These are phyloP conservation scores for Claviceps capensis DNA, from an alignment of 2,329 filamentous ascomycete genomes.

Conservation along the genomic window DNA sequence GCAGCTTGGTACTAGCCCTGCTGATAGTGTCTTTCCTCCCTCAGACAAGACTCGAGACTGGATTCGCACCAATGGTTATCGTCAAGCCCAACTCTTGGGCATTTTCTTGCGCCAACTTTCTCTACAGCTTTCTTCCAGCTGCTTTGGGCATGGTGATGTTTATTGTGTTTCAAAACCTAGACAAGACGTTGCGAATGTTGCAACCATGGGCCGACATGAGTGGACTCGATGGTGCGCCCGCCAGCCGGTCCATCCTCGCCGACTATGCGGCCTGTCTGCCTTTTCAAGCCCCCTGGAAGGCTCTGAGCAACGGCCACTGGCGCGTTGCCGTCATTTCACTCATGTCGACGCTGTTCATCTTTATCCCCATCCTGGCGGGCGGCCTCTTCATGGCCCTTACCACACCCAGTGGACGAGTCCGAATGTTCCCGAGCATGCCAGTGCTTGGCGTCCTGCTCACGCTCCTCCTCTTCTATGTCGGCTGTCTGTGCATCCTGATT, in stretches of 20 bases:
- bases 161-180: constrained; percentile 52
- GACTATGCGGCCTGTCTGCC: constrained; percentile 59
- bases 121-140: constrained; percentile 66
- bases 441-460: constrained; percentile 61
- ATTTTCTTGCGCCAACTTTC: constrained; percentile 78
- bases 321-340: constrained; percentile 49
- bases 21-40: constrained; percentile 69
- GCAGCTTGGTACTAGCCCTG: constrained; percentile 53
- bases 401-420: constrained; percentile 32
- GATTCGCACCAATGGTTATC: constrained; percentile 57
- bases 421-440: constrained; percentile 60
- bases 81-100: constrained; percentile 46
- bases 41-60: constrained; percentile 46
- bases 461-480: constrained; percentile 55
- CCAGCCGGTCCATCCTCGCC: constrained; percentile 50
- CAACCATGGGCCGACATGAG: constrained; percentile 55
- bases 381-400: constrained; percentile 65
- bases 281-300: constrained; percentile 42
- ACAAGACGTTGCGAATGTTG: constrained; percentile 50
- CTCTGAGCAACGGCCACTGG: constrained; percentile 48
- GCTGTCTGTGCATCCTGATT: constrained; percentile 48
- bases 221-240: constrained; percentile 42
- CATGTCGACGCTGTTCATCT: constrained; percentile 42
- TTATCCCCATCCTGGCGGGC: constrained; percentile 54
- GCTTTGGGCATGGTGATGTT: constrained; percentile 53